Evolutionary conservation across 2,329 filamentous ascomycete species (phyloP), one percentile per base, ranked within the genome.

Genomic region (Penicillium sp.): DNA sequence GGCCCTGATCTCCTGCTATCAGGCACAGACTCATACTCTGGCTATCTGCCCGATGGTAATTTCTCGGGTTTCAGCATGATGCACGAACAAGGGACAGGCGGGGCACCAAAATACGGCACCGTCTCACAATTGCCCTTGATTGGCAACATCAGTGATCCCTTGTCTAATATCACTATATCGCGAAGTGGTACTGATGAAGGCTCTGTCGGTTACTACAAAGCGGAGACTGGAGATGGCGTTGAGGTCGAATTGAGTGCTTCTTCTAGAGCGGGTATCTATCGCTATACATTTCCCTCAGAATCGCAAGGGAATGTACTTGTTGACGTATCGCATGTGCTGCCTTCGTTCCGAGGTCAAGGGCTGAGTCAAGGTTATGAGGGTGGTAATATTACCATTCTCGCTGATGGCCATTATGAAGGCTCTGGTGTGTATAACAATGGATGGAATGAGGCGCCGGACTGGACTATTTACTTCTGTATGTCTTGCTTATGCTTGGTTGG

Each of bases 91-190:
- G 86, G 87, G 3, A 90, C 87, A 0, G 88, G 88, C 8, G 88
- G 88, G 1, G 85, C 85, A 1, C 86, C 88, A 1, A 90, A 89
- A 69, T 90, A 90, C 59, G 88, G 88, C 4, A 85, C 88, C 1
- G 82, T 87, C 31, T 77, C 83, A 1, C 85, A 87, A 70, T 78
- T 87, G 71, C 85, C 84, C 0, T 71, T 84, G 1, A 65, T 81
- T 0, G 83, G 83, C 0, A 68, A 67, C 16, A 71, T 86, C 43
- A 65, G 62, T 8, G 81, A 88, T 56, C 85, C 86, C 2, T 72
- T 89, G 25, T 77, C 74, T 4, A 80, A 84, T 60, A 76, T 84
- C 33, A 83, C 81, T n/a, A 78, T 86, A 25, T 80, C 79, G 0
- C 81, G 87, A 72, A 79, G 79, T 60, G 63, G 70, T 63, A 62